A percentile compares a stretch with the other conserved stretches of the same genome.
phyloP scores from a whole-genome alignment of 768 basidiomycete species.

The Russula sp. region DNA sequence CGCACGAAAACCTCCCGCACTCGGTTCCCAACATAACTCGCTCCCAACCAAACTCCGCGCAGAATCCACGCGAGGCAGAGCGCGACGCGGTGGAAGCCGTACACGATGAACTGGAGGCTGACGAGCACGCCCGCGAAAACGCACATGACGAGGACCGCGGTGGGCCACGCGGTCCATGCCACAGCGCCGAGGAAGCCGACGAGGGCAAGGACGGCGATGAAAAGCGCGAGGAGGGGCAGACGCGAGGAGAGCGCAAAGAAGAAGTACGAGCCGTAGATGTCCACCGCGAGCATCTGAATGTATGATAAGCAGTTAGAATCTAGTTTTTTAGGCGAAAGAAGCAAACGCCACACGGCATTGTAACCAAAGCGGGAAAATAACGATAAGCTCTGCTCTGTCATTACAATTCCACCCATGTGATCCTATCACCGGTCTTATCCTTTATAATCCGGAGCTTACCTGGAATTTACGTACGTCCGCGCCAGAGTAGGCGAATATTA shows the following conservation, averaged over 20 bases:
- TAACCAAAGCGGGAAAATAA: too few relatives aligned
- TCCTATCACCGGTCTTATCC: too few relatives aligned
- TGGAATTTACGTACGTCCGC: slow-evolving; percentile 46
- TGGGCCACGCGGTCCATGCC: slow-evolving; percentile 59
- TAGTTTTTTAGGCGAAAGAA: neutral
- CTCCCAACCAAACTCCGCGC: slow-evolving; percentile 5
- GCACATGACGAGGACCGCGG: slow-evolving; percentile 53
- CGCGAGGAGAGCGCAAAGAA: slow-evolving; percentile 67
- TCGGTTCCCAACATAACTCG: neutral
- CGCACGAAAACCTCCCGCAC: neutral
- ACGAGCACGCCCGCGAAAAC: slow-evolving; percentile 53
- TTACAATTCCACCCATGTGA: too few relatives aligned
- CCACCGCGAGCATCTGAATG: slow-evolving; percentile 42
- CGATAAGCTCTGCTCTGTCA: too few relatives aligned
- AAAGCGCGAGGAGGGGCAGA: slow-evolving; percentile 56
- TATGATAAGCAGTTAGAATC: neutral
- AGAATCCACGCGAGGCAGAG: slow-evolving; percentile 11
- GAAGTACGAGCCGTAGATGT: slow-evolving; percentile 54
- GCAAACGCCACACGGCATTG: neutral
- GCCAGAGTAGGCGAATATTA: slow-evolving; percentile 57
- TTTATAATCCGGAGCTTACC: slow-evolving; percentile 33
- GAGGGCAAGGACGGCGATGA: slow-evolving; percentile 49
- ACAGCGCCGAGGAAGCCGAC: slow-evolving; percentile 56
- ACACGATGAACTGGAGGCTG: slow-evolving; percentile 61
- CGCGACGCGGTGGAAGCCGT: slow-evolving; percentile 11